A percentile compares a stretch with the other conserved stretches of the same genome.
Evolutionary conservation across 495 filamentous ascomycete species (phyloP).

Genomic region (Xylaria nigripes): DNA sequence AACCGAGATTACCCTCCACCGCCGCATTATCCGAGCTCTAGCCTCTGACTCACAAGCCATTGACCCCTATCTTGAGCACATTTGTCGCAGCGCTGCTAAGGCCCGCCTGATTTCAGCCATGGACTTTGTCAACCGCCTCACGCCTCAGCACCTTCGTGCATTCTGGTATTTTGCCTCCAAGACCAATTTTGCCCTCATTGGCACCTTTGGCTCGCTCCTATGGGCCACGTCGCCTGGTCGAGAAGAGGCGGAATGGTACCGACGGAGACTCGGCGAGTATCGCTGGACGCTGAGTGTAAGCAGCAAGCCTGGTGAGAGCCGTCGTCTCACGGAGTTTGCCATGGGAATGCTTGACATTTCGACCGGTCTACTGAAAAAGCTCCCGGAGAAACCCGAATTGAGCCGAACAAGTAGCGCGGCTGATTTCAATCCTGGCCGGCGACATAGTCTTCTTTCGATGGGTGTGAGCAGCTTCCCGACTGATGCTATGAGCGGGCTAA

Average conservation of each 20-base stretch:
- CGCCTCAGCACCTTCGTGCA: constrained; percentile 58
- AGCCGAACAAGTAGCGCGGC: constrained; percentile 35
- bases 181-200: constrained; percentile 73
- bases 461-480: constrained; percentile 13
- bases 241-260: constrained; percentile 96
- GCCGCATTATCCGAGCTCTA: constrained; percentile 69
- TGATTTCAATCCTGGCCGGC: constrained; percentile 32
- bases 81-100: constrained; percentile 86
- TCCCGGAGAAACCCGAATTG: constrained; percentile 49
- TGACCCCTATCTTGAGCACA: constrained; percentile 76
- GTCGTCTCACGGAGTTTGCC: constrained; percentile 62
- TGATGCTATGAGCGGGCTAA: constrained; percentile 24
- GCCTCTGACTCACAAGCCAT: constrained; percentile 34
- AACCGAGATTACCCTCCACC: constrained; percentile 76
- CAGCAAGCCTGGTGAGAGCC: constrained; percentile 61
- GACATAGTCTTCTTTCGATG: constrained; percentile 29
- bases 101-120: constrained; percentile 69
- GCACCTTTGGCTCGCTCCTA: constrained; percentile 71
- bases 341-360: constrained; percentile 64
- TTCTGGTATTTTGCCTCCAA: constrained; percentile 82
- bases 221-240: constrained; percentile 77
- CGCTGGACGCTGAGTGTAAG: constrained; percentile 87
- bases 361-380: constrained; percentile 46
- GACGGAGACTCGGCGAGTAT: constrained; percentile 75
- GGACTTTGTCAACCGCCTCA: constrained; percentile 69